These are phyloP conservation scores for Sclerotinia glacialis DNA, from an alignment of 2,329 filamentous ascomycete genomes.

Conservation along the genomic window DNA sequence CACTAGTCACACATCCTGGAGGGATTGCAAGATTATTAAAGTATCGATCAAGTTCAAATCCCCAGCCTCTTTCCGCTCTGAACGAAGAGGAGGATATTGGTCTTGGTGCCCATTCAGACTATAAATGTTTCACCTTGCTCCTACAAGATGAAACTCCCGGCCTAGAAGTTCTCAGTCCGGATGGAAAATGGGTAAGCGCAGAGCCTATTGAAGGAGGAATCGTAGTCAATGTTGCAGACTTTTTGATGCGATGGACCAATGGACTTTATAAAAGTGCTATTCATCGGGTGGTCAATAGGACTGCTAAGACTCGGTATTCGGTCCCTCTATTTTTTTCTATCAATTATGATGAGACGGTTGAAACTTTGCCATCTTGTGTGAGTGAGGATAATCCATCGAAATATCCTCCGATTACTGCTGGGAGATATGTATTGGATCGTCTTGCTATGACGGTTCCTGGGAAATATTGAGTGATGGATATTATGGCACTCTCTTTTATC, in stretches of 20 bases:
- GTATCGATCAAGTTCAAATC: slow-evolving; percentile 46
- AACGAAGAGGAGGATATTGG: slow-evolving; percentile 35
- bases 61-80: slow-evolving; percentile 33
- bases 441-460: slow-evolving; percentile 34
- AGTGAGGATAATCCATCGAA: slow-evolving; percentile 34
- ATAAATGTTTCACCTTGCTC: slow-evolving; percentile 55
- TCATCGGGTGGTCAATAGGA: slow-evolving; percentile 55
- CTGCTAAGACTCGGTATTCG: slow-evolving; percentile 51
- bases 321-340: slow-evolving; percentile 53
- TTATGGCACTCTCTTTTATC: background rate
- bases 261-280: slow-evolving; percentile 52
- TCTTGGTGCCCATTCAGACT: slow-evolving; percentile 54
- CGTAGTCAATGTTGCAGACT: slow-evolving; percentile 52
- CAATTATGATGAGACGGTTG: slow-evolving; percentile 38
- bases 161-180: slow-evolving; percentile 51
- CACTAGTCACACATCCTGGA: slow-evolving; percentile 44
- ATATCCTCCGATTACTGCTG: slow-evolving; percentile 36
- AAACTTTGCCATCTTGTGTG: slow-evolving; percentile 36
- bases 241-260: slow-evolving; percentile 51
- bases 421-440: slow-evolving; percentile 37
- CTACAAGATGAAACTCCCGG: slow-evolving; percentile 51
- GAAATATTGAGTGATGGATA: slow-evolving; percentile 3
- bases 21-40: slow-evolving; percentile 48
- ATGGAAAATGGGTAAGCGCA: slow-evolving; percentile 46
- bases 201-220: slow-evolving; percentile 47